Conservation (phyloP, 1,284 basidiomycete species). For the Microbotryomycetes sp. region DNA sequence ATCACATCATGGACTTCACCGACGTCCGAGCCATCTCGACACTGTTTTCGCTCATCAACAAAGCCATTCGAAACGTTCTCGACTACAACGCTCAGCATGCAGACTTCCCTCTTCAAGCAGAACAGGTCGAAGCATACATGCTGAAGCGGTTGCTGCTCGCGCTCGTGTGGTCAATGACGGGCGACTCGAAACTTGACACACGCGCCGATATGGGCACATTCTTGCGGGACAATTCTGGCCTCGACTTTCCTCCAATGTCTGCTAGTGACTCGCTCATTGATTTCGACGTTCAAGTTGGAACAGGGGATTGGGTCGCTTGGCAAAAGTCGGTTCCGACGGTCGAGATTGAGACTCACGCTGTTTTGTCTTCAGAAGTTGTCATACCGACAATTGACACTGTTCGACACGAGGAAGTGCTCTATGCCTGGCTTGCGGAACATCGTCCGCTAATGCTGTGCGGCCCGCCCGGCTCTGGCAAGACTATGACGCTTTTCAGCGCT, state of each 20-base stretch:
- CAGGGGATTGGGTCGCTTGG: slow-evolving; percentile 87
- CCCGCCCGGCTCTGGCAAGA: slow-evolving; percentile 98
- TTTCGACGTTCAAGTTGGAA: slow-evolving; percentile 82
- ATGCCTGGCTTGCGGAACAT: slow-evolving; percentile 98
- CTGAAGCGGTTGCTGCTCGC: slow-evolving; percentile 83
- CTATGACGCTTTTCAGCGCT: slow-evolving; percentile 99
- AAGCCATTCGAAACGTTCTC: slow-evolving; percentile 84
- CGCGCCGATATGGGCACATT: slow-evolving; percentile 87
- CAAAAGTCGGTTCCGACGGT: slow-evolving; percentile 84
- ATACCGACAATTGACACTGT: slow-evolving; percentile 98
- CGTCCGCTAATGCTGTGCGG: slow-evolving; percentile 98
- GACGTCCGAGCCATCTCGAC: slow-evolving; percentile 84
- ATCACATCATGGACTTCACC: slow-evolving; percentile 99
- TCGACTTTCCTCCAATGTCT: slow-evolving; percentile 67
- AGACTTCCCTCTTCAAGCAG: slow-evolving; percentile 81
- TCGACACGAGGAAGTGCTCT: slow-evolving; percentile 95
- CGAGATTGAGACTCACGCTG: slow-evolving; percentile 93
- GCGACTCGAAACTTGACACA: slow-evolving; percentile 83
- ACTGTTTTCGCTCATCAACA: slow-evolving; percentile 94
- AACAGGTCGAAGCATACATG: slow-evolving; percentile 83
- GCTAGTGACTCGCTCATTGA: slow-evolving; percentile 84
- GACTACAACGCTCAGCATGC: slow-evolving; percentile 92
- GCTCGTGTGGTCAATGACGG: slow-evolving; percentile 96
- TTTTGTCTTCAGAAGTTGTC: slow-evolving; percentile 91
- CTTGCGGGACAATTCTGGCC: slow-evolving; percentile 72